These are phyloP conservation scores for Rehmannia glutinosa DNA, from an alignment of 257 asterid species.

Conservation along the genomic window DNA sequence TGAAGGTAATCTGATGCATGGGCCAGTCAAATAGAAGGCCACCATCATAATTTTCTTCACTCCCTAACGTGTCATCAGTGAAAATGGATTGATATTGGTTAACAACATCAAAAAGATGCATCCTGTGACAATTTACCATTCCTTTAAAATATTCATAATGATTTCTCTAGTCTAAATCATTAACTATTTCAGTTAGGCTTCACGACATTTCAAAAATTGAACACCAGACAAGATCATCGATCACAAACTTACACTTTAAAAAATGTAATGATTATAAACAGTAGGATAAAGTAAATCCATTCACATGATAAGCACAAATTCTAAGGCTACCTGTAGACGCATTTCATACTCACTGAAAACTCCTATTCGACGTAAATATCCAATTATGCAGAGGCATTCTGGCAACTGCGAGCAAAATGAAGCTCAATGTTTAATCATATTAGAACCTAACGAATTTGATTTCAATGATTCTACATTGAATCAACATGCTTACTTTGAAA, in stretches of 20 bases:
- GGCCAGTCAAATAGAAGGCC: conserved; percentile 99
- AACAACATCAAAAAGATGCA: conserved; percentile 94
- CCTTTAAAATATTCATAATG: conserved; percentile 95
- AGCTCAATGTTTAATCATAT: conserved; percentile 6
- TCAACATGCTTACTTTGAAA: conserved; percentile 12
- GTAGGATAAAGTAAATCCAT: not conserved
- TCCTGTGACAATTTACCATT: conserved; percentile 85
- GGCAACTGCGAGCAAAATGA: conserved; percentile 59
- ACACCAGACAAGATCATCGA: conserved; percentile 14
- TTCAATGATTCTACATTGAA: conserved; percentile 2
- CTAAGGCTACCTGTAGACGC: conserved; percentile 77
- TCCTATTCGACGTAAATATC: conserved; percentile 95
- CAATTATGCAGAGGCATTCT: conserved; percentile 94
- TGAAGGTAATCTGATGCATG: conserved; percentile 93
- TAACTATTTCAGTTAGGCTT: conserved; percentile 89
- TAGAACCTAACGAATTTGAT: not conserved
- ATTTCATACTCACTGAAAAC: conserved; percentile 92
- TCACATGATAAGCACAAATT: not conserved
- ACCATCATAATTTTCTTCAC: conserved; percentile 93
- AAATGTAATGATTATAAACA: not conserved
- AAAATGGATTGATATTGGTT: conserved; percentile 97
- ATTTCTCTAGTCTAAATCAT: conserved; percentile 91
- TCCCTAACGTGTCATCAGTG: conserved; percentile 89
- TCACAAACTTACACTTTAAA: conserved; percentile 21
- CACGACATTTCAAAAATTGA: conserved; percentile 95